Base-by-base conservation (phyloP, 441 rosid genomes). In the Eruca vesicaria region DNA sequence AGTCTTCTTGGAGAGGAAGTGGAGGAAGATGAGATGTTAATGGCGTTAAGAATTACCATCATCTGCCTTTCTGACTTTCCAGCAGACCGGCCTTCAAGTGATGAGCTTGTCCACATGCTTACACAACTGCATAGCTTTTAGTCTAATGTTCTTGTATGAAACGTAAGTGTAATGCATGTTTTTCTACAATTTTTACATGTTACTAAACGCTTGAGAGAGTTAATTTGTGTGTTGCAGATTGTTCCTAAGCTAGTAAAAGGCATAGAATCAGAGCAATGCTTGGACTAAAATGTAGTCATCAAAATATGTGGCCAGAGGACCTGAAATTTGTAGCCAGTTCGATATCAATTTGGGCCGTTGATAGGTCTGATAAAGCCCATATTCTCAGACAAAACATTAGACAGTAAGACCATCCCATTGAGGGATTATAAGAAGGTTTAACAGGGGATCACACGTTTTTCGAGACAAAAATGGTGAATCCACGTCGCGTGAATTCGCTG, bases 1-100 rank as follows among this genome's bases (percentile, higher is more conserved):
- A 89, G 88, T 60, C 84, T 96, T 69, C 82, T 96, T 0, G 98
- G 97, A 32, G 97, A 90, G 80, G 98, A 96, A 82, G 89, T 81
- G 19, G 94, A 91, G 86, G 98, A 96, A 84, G 97, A 96, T 9
- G 94, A 93, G 86, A 96, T 96, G 97, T 82, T 93, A 28, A 96
- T 96, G 98, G 97, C 93, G 35, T 86, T 91, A 65, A 86, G 97
- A 79, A 96, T 96, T 9, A 86, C 94, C 9, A 92, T 87, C 31
- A 88, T 93, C 32, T 96, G 99, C 78, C 88, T 91, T 56, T 91
- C 99, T 0, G 99, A 96, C 76, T 83, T 79, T 70, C 92, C 99
- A 0, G 96, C 89, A 3, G 98, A 96, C 67, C 81, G 99, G 80
- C 98, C 97, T 75, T 93, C 97, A 9, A 90, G 97, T 45, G 97